Evolutionary conservation across 108 stramenopile genomes (phyloP), one percentile per base, ranked within the genome.

Genomic region (Seminavis robusta): DNA sequence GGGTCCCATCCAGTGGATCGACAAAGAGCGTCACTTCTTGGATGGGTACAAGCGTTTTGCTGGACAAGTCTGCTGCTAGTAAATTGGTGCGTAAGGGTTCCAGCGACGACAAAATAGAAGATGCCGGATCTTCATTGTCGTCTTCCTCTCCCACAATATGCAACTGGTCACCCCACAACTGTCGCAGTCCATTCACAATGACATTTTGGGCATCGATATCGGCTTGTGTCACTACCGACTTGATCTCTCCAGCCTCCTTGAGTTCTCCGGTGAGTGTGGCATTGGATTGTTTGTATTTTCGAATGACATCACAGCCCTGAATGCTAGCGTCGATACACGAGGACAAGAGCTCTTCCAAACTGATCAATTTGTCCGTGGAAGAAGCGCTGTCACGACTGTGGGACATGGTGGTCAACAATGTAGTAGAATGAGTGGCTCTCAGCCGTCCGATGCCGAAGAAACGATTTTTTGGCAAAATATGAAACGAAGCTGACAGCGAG

Each of bases 1-100:
- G 70, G 0, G 90, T 91, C 13, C 90, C 90, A 56, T 91, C 90
- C 39, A 91, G 40, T 3, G 90, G 86, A 73, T 91, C 90, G 28
- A 91, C 86, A 62, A 83, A 91, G 23, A 91, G 47, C 13, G 55
- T 34, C 8, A 76, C 30, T 9, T 69, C 67, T 28, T 67, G 61
- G 9, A 74, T n/a, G 0, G 59, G 55, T 20, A 74, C 33, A 44
- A n/a, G n/a, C n/a, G n/a, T n/a, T 47, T 13, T 3, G 21, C 46
- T 19, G 20, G 10, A 8, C 34, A 19, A 40, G 19, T 19, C 16
- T 3, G 39, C 16, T 19, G 39, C 16, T 19, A 40, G 39, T 19
- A 40, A 19, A 40, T 40, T 19, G 2, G 39, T 40, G 20, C 39
- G 39, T 6, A 16, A 51, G 15, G 50, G 27, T 17, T 9, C 28